These are phyloP conservation scores for Suzukiozyma palmioleophila DNA, from an alignment of 1,139 yeast species.

Conservation along the genomic window DNA sequence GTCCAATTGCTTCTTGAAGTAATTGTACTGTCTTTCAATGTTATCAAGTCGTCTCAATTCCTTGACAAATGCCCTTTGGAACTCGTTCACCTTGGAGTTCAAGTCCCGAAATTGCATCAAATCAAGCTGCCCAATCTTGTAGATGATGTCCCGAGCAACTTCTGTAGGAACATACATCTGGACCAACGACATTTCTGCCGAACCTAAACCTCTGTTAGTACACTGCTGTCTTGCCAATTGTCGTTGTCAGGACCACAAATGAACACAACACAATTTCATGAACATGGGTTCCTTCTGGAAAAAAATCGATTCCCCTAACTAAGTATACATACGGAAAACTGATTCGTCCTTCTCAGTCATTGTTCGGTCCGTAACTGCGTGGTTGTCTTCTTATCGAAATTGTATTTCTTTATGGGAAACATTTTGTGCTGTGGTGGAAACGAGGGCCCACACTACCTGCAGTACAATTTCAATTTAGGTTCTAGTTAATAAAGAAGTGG, in stretches of 20 bases:
- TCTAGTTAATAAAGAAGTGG: too few species aligned
- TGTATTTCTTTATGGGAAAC: too few species aligned
- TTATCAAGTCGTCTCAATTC: constrained; percentile 67
- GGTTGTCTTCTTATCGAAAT: neutral
- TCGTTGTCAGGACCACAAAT: neutral
- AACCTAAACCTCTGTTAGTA: constrained; percentile 24
- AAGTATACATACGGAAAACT: constrained; percentile 51
- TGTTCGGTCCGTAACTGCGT: constrained; percentile 1
- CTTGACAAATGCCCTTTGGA: constrained; percentile 68
- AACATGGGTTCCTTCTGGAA: too few species aligned
- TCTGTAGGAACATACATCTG: constrained; percentile 73
- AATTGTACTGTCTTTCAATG: constrained; percentile 59
- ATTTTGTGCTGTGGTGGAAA: too few species aligned
- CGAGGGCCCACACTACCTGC: too few species aligned
- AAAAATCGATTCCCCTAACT: neutral
- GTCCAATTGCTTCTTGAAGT: constrained; percentile 46
- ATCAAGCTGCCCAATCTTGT: constrained; percentile 61
- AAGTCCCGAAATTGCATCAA: constrained; percentile 66
- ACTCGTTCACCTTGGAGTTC: constrained; percentile 61
- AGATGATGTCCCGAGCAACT: constrained; percentile 60
- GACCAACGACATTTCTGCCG: constrained; percentile 78
- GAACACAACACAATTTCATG: neutral
- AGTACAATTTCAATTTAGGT: too few species aligned
- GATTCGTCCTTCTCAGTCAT: constrained; percentile 52
- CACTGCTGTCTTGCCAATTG: constrained; percentile 10